Conservation (phyloP, 345 rosid genomes). For the Angophora floribunda region DNA sequence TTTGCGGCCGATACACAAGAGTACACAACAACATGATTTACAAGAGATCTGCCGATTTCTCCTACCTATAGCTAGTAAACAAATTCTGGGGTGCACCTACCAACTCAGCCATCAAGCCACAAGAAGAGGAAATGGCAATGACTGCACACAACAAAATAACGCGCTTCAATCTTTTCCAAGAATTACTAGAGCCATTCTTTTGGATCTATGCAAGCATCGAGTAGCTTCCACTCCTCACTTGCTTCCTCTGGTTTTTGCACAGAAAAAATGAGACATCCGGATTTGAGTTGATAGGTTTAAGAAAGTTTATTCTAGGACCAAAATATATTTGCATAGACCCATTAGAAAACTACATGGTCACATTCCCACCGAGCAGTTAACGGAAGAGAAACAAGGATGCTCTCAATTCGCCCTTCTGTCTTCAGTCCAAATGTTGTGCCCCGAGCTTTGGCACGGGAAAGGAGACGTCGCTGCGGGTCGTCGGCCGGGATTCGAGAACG, state of each 20-base stretch:
- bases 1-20: background rate
- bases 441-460: too few species aligned
- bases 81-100: background rate
- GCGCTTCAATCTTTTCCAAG: background rate
- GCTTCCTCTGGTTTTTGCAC: constrained; percentile 89
- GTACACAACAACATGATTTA: background rate
- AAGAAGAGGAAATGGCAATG: background rate
- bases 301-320: background rate
- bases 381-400: constrained; percentile 95
- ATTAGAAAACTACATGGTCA: constrained; percentile 47
- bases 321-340: background rate
- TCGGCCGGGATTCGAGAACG: too few species aligned
- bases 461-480: too few species aligned
- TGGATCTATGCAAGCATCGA: constrained; percentile 96
- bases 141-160: background rate
- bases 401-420: constrained; percentile 96
- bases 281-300: background rate
- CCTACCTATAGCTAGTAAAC: background rate
- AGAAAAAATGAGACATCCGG: background rate
- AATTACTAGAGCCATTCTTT: constrained; percentile 69
- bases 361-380: constrained; percentile 94
- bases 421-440: constrained; percentile 98
- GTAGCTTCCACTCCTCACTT: constrained; percentile 92
- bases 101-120: background rate
- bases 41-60: background rate